Conservation (phyloP, 2,329 filamentous ascomycete genomes). For the Acephala macrosclerotiorum region DNA sequence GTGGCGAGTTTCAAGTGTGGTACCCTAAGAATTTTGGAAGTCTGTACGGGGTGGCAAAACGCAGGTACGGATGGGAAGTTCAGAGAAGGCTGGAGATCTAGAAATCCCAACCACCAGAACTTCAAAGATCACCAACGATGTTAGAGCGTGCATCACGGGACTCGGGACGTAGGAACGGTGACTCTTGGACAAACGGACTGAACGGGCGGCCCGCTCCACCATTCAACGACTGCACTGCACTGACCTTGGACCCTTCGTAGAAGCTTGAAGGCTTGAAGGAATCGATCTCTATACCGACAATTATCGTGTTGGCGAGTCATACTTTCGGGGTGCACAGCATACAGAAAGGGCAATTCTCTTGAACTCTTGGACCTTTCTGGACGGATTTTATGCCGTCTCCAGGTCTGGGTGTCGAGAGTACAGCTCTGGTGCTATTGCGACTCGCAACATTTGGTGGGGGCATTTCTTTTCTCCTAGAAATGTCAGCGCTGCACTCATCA, state of each 20-base stretch:
- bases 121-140: neutral
- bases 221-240: neutral
- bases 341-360: neutral
- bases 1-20: slow-evolving; percentile 10
- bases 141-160: neutral
- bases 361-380: neutral
- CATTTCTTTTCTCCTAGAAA: neutral
- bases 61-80: neutral
- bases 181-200: neutral
- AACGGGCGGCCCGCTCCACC: neutral
- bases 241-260: neutral
- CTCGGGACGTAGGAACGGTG: neutral
- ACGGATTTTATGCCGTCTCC: neutral
- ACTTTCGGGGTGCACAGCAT: neutral
- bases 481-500: slow-evolving; percentile 1
- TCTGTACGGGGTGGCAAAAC: slow-evolving; percentile 1
- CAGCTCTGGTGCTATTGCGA: neutral
- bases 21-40: neutral
- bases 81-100: neutral
- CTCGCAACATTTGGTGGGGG: neutral
- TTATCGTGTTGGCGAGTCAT: neutral
- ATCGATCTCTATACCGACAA: neutral
- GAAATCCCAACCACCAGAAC: neutral
- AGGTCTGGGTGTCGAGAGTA: neutral
- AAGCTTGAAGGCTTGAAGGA: neutral